These are phyloP conservation scores for Psidium guajava DNA, from an alignment of 345 rosid genomes.

Conservation along the genomic window DNA sequence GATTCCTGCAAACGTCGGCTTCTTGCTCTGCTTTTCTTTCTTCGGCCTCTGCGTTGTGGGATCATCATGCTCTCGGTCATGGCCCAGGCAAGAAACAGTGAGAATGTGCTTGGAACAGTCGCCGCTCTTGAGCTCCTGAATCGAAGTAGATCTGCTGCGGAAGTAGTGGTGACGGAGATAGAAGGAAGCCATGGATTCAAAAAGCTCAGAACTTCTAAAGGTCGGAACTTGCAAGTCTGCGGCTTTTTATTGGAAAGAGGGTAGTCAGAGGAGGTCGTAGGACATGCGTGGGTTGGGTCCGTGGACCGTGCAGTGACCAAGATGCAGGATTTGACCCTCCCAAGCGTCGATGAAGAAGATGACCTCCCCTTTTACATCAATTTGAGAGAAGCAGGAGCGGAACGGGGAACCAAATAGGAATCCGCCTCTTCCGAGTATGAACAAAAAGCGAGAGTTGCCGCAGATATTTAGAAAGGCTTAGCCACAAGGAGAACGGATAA, in stretches of 20 bases:
- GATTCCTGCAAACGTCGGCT: neutral
- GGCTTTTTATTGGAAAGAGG: neutral
- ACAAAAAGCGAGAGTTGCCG: neutral
- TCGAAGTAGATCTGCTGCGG: neutral
- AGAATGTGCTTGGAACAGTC: neutral
- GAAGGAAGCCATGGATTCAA: constrained; percentile 37
- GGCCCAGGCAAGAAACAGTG: constrained; percentile 12
- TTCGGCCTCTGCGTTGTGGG: constrained; percentile 4
- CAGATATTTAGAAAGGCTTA: neutral
- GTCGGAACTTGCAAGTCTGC: neutral
- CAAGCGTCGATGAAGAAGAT: neutral
- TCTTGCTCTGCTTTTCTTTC: constrained; percentile 15
- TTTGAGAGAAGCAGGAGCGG: neutral
- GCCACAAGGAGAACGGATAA: neutral
- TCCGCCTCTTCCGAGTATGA: neutral
- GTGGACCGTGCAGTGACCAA: neutral
- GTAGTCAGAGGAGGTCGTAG: neutral
- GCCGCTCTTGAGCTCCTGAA: constrained; percentile 4
- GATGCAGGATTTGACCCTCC: neutral
- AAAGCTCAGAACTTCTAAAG: neutral
- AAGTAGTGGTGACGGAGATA: constrained; percentile 2
- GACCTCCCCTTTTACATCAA: neutral
- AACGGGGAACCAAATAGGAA: neutral
- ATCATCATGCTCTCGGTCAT: constrained; percentile 4
- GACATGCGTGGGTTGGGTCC: neutral